phyloP scores from a whole-genome alignment of 306 rosid species.

The Fragaria vesca region DNA sequence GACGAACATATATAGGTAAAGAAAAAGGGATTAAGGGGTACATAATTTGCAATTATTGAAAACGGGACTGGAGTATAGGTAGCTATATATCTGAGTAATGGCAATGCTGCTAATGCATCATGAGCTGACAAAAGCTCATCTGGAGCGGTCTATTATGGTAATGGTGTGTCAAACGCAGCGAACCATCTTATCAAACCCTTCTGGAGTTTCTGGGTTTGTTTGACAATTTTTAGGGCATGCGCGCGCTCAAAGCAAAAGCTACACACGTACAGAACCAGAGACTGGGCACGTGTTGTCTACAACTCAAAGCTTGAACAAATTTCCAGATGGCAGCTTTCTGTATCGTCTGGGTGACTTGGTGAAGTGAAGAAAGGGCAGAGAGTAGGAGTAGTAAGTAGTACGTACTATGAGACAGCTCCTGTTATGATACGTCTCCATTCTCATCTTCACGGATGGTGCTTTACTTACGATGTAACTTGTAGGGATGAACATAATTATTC shows the following conservation, averaged over 20 bases:
- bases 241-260: not conserved
- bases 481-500: not conserved
- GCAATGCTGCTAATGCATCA: not conserved
- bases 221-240: conserved; percentile 13
- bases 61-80: not conserved
- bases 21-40: not conserved
- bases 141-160: conserved; percentile 2
- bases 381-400: not conserved
- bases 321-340: conserved; percentile 1
- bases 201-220: not conserved
- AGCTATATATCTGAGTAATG: not conserved
- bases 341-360: not conserved
- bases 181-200: conserved; percentile 7
- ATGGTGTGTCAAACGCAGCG: conserved; percentile 17
- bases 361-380: conserved; percentile 7
- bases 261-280: not conserved
- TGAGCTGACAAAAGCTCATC: conserved; percentile 4
- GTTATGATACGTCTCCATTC: conserved; percentile 10
- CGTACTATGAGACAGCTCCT: not conserved
- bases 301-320: not conserved
- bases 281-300: conserved; percentile 17
- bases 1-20: not conserved
- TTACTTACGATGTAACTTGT: conserved; percentile 1
- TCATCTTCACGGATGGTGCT: conserved; percentile 13
- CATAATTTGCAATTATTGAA: conserved; percentile 15